phyloP scores from a whole-genome alignment of 176 grass and related monocot genomes.

The Carex littledalei region DNA sequence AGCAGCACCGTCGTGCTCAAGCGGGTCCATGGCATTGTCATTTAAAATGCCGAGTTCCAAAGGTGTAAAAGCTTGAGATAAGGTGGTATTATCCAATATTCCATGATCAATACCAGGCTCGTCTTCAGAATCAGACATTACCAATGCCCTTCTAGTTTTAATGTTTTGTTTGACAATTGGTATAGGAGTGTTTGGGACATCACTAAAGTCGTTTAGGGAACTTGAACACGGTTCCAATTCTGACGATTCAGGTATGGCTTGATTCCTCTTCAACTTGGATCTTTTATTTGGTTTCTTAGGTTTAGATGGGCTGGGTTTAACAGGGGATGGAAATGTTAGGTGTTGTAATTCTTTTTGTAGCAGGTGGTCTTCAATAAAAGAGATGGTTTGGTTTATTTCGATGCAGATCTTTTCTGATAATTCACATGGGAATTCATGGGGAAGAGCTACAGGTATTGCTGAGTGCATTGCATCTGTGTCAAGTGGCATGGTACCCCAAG shows the following conservation, averaged over 20 bases:
- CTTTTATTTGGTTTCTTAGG: slow-evolving; percentile 47
- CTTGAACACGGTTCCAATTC: slow-evolving; percentile 48
- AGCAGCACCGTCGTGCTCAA: slow-evolving; percentile 35
- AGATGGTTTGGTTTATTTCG: slow-evolving; percentile 72
- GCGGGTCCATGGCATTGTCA: slow-evolving; percentile 31
- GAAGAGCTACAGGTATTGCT: slow-evolving; percentile 56
- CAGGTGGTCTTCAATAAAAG: slow-evolving; percentile 51
- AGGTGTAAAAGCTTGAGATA: neutral
- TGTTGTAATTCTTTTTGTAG: slow-evolving; percentile 43
- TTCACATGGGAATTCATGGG: slow-evolving; percentile 68
- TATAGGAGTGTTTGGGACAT: slow-evolving; percentile 39
- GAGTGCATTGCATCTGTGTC: slow-evolving; percentile 41
- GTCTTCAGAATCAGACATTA: slow-evolving; percentile 74
- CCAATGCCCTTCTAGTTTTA: slow-evolving; percentile 34
- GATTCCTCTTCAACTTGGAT: slow-evolving; percentile 52
- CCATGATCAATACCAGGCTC: slow-evolving; percentile 7
- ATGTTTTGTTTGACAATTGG: slow-evolving; percentile 34
- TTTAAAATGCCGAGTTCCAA: slow-evolving; percentile 13
- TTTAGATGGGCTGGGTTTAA: slow-evolving; percentile 35
- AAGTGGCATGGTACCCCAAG: slow-evolving; percentile 21
- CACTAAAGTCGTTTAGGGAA: slow-evolving; percentile 80
- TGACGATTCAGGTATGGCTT: slow-evolving; percentile 27
- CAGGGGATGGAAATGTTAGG: slow-evolving; percentile 19
- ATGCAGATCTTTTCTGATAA: slow-evolving; percentile 61
- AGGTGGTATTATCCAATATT: neutral